Conservation (phyloP, 75 land plant species). For the Picea sitchensis region DNA sequence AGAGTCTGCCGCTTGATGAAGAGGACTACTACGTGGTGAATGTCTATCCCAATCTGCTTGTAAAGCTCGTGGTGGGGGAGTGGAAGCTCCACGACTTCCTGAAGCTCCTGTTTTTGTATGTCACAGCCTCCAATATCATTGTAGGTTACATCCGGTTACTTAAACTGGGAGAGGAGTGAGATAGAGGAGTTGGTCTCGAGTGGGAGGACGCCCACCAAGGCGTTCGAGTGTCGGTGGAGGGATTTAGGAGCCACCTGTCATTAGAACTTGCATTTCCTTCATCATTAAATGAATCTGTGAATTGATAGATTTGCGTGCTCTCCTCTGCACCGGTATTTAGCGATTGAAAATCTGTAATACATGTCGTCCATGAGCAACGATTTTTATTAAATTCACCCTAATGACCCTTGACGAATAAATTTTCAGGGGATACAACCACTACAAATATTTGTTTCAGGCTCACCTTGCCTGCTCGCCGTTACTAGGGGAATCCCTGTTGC, state of each 20-base stretch:
- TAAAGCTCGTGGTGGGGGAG: conserved; percentile 79
- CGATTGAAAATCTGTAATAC: no score
- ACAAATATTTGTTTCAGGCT: no score
- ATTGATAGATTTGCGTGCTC: no score
- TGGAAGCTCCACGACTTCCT: conserved; percentile 80
- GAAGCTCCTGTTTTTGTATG: conserved; percentile 84
- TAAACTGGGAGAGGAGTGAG: conserved; percentile 72
- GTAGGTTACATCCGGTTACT: conserved; percentile 81
- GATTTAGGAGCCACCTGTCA: conserved; percentile 37
- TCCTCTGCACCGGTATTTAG: no score
- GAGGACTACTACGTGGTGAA: conserved; percentile 33
- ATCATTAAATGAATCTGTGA: no score
- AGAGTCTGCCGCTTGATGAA: no score
- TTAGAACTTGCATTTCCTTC: no score
- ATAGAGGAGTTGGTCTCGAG: conserved; percentile 83
- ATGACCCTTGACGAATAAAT: no score
- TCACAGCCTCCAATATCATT: conserved; percentile 91
- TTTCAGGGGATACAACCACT: no score
- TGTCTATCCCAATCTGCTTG: conserved; percentile 85
- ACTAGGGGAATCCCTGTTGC: conserved; percentile 35
- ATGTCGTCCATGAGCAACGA: no score
- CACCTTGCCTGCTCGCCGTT: no score
- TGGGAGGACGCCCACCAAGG: conserved; percentile 83
- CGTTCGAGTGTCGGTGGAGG: conserved; percentile 91
- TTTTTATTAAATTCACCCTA: no score